These are phyloP conservation scores for Cyclanthera cordifolia DNA, from an alignment of 306 rosid genomes.

Conservation along the genomic window DNA sequence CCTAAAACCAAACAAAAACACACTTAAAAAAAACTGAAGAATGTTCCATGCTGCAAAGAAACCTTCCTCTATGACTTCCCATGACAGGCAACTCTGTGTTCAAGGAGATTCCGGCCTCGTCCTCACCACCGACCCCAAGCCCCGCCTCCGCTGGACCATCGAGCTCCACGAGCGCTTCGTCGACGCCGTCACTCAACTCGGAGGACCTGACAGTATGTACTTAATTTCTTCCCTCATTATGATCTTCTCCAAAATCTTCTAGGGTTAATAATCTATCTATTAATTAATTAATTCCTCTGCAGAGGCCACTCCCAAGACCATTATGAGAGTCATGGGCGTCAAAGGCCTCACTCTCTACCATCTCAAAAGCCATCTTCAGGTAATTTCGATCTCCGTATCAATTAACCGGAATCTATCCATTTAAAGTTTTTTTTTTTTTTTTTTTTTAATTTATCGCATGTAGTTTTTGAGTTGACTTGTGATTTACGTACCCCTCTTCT, in stretches of 20 bases:
- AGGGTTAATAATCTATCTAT: too few relatives aligned
- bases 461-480: background rate
- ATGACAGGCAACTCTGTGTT: constrained; percentile 89
- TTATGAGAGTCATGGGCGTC: constrained; percentile 99
- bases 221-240: too few relatives aligned
- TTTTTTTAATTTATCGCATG: background rate
- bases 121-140: constrained; percentile 98
- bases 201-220: constrained; percentile 83
- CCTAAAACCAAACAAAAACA: background rate
- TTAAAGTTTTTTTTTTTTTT: too few relatives aligned
- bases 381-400: constrained; percentile 8
- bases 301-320: too few relatives aligned
- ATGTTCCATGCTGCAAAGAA: constrained; percentile 92
- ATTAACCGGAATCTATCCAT: too few relatives aligned
- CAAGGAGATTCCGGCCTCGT: constrained; percentile 98
- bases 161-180: constrained; percentile 99
- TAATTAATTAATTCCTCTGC: background rate
- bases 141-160: constrained; percentile 97
- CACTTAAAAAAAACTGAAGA: background rate
- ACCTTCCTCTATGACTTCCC: constrained; percentile 91
- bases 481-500: background rate
- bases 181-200: constrained; percentile 94
- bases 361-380: constrained; percentile 99
- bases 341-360: constrained; percentile 99
- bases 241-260: too few relatives aligned